phyloP scores from a whole-genome alignment of 2,329 filamentous ascomycete genomes.

The Colletotrichum tofieldiae region DNA sequence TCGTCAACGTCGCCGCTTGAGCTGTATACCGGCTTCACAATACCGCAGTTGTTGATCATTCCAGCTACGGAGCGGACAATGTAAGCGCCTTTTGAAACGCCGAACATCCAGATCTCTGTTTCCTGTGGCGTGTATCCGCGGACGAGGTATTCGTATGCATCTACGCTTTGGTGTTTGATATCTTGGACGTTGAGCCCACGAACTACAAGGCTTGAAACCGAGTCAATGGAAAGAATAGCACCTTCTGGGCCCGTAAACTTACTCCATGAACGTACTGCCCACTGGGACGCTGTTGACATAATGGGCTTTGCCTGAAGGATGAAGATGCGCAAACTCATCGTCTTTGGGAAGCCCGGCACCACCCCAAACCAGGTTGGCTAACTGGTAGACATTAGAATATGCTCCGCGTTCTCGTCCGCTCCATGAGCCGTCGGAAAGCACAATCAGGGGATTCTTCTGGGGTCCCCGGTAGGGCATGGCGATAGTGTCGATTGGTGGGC shows the following conservation, averaged over 20 bases:
- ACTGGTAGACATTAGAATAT: slow-evolving; percentile 42
- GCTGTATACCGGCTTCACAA: slow-evolving; percentile 41
- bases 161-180: slow-evolving; percentile 41
- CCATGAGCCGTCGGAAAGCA: slow-evolving; percentile 47
- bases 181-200: slow-evolving; percentile 21
- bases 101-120: slow-evolving; percentile 48
- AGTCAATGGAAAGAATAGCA: not conserved
- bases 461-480: slow-evolving; percentile 31
- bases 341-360: not conserved
- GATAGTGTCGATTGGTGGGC: not conserved
- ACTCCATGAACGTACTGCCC: slow-evolving; percentile 29
- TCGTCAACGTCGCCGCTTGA: slow-evolving; percentile 23
- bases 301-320: slow-evolving; percentile 22
- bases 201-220: slow-evolving; percentile 6
- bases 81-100: slow-evolving; percentile 48
- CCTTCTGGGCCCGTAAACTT: not conserved
- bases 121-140: slow-evolving; percentile 29
- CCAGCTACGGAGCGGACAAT: slow-evolving; percentile 47
- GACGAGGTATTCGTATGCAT: slow-evolving; percentile 44
- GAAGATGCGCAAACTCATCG: slow-evolving; percentile 26
- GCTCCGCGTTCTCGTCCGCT: slow-evolving; percentile 44
- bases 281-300: slow-evolving; percentile 30
- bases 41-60: slow-evolving; percentile 52
- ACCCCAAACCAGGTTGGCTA: slow-evolving; percentile 44
- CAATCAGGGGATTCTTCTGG: slow-evolving; percentile 32